Evolutionary conservation across 331 rosid species (phyloP), one percentile per base, ranked within the genome.

Genomic region (Malus hybrid): DNA sequence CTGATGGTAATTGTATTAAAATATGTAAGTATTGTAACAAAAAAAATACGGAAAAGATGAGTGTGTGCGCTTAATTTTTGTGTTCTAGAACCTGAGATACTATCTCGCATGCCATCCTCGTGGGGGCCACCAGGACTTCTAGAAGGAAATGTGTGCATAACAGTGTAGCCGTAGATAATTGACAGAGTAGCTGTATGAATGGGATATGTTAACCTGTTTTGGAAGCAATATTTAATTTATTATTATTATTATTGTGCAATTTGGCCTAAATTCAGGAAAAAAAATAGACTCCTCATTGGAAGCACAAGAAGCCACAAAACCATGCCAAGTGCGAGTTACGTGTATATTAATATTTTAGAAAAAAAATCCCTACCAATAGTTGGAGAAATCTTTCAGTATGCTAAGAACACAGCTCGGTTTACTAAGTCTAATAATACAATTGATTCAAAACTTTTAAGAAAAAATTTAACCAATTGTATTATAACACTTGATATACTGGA

Each of bases 71-170:
- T 28, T 28, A 28, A 2, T 28, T 28, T 39, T 39, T 10, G 6
- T 50, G n/a, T 50, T 15, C n/a, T 5, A 50, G 7, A 50, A 15
- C 19, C n/a, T 50, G 5, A 50, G 7, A 50, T 50, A 5, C 56
- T 10, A 5, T 50, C n/a, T 26, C 3, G 1, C n/a, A 56, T 24
- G 77, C 68, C 30, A 73, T 14, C 6, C 62, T 9, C 62, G 20
- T 74, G 77, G 50, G 69, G 61, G 30, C 56, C 48, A 50, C 44
- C 11, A 16, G 42, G 77, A 62, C 42, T 74, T 74, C 77, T 62
- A 19, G 77, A 74, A 74, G 69, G 15, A 74, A 28, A 29, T 18
- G 39, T 42, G 18, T 24, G 30, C 7, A 26, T 19, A 62, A 2
- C 70, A 63, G 22, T 16, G 5, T 19, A 7, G 62, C 48, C 19